These are phyloP conservation scores for Litchi chinensis DNA, from an alignment of 345 rosid species.

Conservation along the genomic window DNA sequence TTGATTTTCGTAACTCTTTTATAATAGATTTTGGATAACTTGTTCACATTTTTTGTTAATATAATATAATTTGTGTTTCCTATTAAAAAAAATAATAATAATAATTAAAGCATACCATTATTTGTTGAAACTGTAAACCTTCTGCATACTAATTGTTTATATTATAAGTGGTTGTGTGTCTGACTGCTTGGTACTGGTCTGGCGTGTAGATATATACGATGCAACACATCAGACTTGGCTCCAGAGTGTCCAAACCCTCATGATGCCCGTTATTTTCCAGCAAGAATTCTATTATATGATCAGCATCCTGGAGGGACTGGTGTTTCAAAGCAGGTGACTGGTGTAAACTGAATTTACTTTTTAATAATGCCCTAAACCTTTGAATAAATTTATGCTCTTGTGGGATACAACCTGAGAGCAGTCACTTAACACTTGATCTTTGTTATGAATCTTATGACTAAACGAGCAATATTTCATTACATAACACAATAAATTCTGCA, in stretches of 20 bases:
- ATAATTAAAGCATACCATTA: no score
- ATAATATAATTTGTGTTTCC: no score
- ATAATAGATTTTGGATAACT: no score
- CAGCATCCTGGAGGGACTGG: slow-evolving; percentile 95
- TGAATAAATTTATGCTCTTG: neutral
- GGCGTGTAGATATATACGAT: slow-evolving; percentile 58
- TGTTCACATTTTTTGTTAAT: no score
- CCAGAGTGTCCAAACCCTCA: slow-evolving; percentile 83
- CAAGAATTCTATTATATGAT: slow-evolving; percentile 84
- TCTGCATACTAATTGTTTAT: neutral
- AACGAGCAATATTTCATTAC: neutral
- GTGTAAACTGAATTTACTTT: neutral
- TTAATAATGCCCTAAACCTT: slow-evolving; percentile 7
- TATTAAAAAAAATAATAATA: no score
- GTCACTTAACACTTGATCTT: neutral
- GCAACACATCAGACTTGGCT: slow-evolving; percentile 88
- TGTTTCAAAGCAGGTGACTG: slow-evolving; percentile 68
- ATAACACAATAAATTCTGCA: neutral
- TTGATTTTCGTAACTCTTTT: no score
- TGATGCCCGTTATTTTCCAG: slow-evolving; percentile 58
- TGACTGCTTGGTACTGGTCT: slow-evolving; percentile 22
- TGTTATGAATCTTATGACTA: neutral
- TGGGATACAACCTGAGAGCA: neutral
- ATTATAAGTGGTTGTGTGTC: neutral
- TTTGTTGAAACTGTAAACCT: neutral